Base-by-base conservation (phyloP, 2,329 filamentous ascomycete genomes). In the Alternaria infectoria region DNA sequence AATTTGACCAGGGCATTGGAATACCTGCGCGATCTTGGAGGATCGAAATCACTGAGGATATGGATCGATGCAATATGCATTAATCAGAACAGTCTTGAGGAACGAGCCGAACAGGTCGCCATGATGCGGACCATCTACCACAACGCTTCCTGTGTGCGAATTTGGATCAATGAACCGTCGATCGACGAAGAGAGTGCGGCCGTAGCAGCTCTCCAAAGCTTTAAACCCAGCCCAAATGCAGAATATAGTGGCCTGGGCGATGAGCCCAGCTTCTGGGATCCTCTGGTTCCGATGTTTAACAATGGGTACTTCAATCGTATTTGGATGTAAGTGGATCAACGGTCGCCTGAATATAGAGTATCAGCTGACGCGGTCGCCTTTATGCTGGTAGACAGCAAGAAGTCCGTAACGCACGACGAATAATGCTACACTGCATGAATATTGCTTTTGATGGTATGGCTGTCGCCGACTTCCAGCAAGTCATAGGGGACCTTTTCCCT, bases 191-290 rank as follows among this genome's bases (percentile, higher is more conserved):
- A 46, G 12, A 46, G 13, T n/a, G 12, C 11, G 12, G 19, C 44
- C 9, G 44, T 46, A 9, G 19, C 44, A 25, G 19, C 19, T 25
- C 19, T 46, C 0, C 15, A 46, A 15, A 9, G 6, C 12, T 46
- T 46, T 0, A 13, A 23, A 9, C 2, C 0, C 2, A 23, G 1
- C 2, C 11, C 19, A 1, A 0, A 15, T 4, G 15, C 36, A 0
- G 44, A 9, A 5, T 0, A 5, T 3, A 0, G 19, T 15, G 19
- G 44, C 3, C 19, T 46, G 21, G 44, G 7, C 2, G 6, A 23
- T 11, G 11, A 23, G 1, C 1, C 19, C 6, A 2, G 2, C 2
- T 23, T 46, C 4, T 46, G 44, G 19, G 19, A 5, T 9, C 4
- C 44, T 15, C 2, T 46, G 7, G 7, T 46, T 0, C 7, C 19